Base-by-base conservation (phyloP, 331 rosid genomes). In the Erythrophleum ivorense region DNA sequence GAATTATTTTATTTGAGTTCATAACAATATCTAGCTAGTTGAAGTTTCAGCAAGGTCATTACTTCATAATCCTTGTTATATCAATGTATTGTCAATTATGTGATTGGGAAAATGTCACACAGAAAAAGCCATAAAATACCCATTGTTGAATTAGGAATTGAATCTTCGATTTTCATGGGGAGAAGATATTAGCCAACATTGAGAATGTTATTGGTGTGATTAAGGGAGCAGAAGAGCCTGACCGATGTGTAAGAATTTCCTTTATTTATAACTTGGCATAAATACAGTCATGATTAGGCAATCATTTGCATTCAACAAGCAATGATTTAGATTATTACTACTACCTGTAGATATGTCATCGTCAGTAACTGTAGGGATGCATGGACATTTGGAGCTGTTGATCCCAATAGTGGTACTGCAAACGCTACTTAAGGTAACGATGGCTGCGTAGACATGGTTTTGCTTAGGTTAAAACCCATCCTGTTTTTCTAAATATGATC, bases 311-410 rank as follows among this genome's bases (percentile, higher is more conserved):
- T 75, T 80, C n/a, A 70, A 24, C 45, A 4, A 31, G 19, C 72
- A 76, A 36, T 58, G 84, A 52, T 49, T 69, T 38, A 58, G 67
- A 71, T 36, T 70, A 64, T 79, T 84, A 63, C 74, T 82, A 84
- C 71, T 77, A 16, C 71, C 2, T 85, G 90, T 75, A 93, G 97
- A 78, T 88, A 74, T 88, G 93, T 91, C 78, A 90, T 94, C 84
- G 83, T 91, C 60, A 95, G 98, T 40, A 94, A 91, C 75, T 97
- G 90, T 84, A 90, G 97, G 74, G 97, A 91, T 79, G 95, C 91
- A 12, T 94, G 95, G 94, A 94, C 98, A 68, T 90, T 91, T 89
- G 98, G 98, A 81, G 98, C 97, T 11, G 97, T 89, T 79, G 98
- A 90, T 84, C 98, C 97, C 53, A 93, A 85, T 78, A 91, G 97